Percentiles rank a stretch among this genome's conserved stretches.
Conservation (phyloP, 2,329 filamentous ascomycete genomes). For the Emergomyces orientalis region DNA sequence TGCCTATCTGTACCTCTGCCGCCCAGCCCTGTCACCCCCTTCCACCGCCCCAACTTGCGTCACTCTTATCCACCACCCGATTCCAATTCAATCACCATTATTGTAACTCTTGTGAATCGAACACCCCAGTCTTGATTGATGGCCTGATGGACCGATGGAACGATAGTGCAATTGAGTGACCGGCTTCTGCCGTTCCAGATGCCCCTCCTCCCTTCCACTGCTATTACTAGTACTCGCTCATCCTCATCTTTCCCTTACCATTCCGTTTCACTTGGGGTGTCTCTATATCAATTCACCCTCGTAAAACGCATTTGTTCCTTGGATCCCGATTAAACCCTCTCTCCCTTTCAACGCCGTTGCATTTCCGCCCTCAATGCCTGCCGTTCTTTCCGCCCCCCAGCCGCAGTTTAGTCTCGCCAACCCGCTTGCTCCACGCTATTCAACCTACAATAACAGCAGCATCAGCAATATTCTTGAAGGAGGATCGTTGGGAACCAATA, state of each 20-base stretch:
- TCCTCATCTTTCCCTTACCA: background rate
- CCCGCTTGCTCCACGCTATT: background rate
- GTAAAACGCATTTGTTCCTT: too few relatives aligned
- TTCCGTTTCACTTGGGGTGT: background rate
- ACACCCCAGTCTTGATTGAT: background rate
- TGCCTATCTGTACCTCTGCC: background rate
- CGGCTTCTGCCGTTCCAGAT: background rate
- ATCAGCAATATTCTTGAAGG: background rate
- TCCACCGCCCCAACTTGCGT: slow-evolving; percentile 3
- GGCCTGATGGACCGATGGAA: background rate
- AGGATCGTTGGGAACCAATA: slow-evolving; percentile 6
- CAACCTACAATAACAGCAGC: background rate
- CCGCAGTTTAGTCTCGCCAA: background rate
- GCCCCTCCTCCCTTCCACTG: background rate
- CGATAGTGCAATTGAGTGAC: slow-evolving; percentile 1
- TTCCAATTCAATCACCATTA: background rate
- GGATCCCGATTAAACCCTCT: too few relatives aligned
- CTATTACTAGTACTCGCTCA: background rate
- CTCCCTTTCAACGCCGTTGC: too few relatives aligned
- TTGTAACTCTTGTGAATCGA: slow-evolving; percentile 2
- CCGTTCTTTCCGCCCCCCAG: slow-evolving; percentile 2
- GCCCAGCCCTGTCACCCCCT: background rate
- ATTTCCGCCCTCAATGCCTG: slow-evolving; percentile 8
- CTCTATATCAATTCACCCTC: background rate
- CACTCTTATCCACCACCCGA: slow-evolving; percentile 1